Evolutionary conservation across 78 protist genomes (phyloP).

Genomic region (Dictyostelium brefeldianum): DNA sequence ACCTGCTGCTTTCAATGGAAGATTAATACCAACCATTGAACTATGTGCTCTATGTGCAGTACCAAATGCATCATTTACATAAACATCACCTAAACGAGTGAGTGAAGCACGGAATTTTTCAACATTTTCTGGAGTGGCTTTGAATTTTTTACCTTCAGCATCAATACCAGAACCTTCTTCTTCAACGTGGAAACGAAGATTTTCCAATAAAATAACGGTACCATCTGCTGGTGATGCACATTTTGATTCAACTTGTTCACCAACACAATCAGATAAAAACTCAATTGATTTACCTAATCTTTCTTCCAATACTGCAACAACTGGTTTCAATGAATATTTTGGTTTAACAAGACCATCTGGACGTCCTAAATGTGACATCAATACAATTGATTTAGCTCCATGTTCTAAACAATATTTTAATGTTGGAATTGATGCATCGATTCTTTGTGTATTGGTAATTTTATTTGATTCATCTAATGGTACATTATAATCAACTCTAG

Average conservation of each 20-base stretch:
- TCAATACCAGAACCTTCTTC: slow-evolving; percentile 95
- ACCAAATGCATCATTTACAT: slow-evolving; percentile 99
- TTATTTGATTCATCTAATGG: slow-evolving; percentile 86
- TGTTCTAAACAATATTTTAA: slow-evolving; percentile 91
- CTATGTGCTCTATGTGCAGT: slow-evolving; percentile 99
- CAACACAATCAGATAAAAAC: slow-evolving; percentile 95
- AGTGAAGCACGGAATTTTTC: slow-evolving; percentile 95
- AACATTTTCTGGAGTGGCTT: slow-evolving; percentile 92
- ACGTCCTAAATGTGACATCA: slow-evolving; percentile 99
- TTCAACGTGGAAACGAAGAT: slow-evolving; percentile 98
- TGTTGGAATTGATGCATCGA: slow-evolving; percentile 98
- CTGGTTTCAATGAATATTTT: slow-evolving; percentile 93
- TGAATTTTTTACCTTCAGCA: slow-evolving; percentile 71
- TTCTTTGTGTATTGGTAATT: slow-evolving; percentile 92
- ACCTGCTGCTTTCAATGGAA: slow-evolving; percentile 93
- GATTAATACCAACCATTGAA: slow-evolving; percentile 90
- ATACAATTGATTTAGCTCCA: slow-evolving; percentile 92
- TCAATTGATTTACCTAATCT: slow-evolving; percentile 83
- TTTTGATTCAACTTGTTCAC: slow-evolving; percentile 85
- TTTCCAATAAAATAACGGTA: slow-evolving; percentile 97
- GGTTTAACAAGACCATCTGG: slow-evolving; percentile 96
- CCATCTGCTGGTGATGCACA: slow-evolving; percentile 88
- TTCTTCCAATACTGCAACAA: slow-evolving; percentile 86
- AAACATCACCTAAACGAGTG: slow-evolving; percentile 96
- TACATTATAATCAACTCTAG: slow-evolving; percentile 97